Evolutionary conservation across 2,329 filamentous ascomycete species (phyloP).

Genomic region (Trichoderma breve): DNA sequence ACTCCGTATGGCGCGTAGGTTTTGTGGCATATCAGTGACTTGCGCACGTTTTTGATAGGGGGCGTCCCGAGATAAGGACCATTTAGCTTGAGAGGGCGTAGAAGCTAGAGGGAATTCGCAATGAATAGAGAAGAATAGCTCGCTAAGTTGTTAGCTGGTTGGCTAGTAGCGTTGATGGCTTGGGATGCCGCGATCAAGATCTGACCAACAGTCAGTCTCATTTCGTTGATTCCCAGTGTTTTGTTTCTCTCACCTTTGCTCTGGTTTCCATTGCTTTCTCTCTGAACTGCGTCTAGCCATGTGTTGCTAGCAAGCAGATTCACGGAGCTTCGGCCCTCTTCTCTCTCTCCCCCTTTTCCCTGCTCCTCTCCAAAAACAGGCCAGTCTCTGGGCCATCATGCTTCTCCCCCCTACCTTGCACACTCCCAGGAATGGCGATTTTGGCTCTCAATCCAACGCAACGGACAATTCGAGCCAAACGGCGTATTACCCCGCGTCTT

Average conservation of each 20-base stretch:
- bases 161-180: not conserved
- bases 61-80: not conserved
- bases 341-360: not conserved
- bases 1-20: not conserved
- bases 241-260: not conserved
- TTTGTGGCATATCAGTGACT: not conserved
- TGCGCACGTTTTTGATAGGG: not conserved
- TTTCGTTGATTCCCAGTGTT: not conserved
- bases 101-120: not conserved
- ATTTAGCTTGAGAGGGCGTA: not conserved
- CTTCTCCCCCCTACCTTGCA: not conserved
- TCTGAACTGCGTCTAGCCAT: not conserved
- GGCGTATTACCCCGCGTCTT: constrained; percentile 16
- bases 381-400: not conserved
- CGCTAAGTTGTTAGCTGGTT: not conserved
- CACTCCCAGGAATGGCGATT: not conserved
- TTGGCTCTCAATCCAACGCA: not conserved
- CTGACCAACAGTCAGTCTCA: not conserved
- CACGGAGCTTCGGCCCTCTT: not conserved
- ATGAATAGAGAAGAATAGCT: not conserved
- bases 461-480: not conserved
- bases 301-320: not conserved
- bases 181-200: not conserved
- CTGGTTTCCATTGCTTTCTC: not conserved
- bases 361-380: not conserved